These are phyloP conservation scores for Penicillium nordicum DNA, from an alignment of 2,329 filamentous ascomycete genomes.

Conservation along the genomic window DNA sequence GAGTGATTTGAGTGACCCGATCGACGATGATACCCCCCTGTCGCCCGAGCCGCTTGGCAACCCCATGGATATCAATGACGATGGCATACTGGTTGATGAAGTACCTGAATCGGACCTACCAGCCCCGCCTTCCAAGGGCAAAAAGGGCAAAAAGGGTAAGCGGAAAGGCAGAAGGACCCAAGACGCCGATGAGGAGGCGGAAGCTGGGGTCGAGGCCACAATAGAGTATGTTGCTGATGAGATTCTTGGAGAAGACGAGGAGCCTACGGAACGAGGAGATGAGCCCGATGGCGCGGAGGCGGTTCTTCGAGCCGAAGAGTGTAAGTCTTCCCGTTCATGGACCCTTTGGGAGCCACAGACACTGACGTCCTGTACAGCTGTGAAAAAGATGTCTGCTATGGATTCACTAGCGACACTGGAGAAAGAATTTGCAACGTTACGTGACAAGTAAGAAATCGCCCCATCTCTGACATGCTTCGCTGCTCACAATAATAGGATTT, in stretches of 20 bases:
- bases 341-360: not conserved
- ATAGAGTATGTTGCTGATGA: slow-evolving; percentile 45
- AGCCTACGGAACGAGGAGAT: slow-evolving; percentile 46
- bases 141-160: slow-evolving; percentile 47
- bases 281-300: slow-evolving; percentile 45
- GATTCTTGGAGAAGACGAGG: slow-evolving; percentile 50
- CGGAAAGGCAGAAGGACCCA: slow-evolving; percentile 44
- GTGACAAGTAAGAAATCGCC: slow-evolving; percentile 54
- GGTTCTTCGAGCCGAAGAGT: slow-evolving; percentile 49
- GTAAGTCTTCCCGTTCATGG: slow-evolving; percentile 33
- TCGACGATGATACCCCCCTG: slow-evolving; percentile 32
- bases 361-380: slow-evolving; percentile 52
- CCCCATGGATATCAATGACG: slow-evolving; percentile 27
- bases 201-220: slow-evolving; percentile 38
- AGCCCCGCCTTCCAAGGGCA: slow-evolving; percentile 31
- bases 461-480: not conserved
- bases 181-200: slow-evolving; percentile 39
- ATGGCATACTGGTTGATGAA: slow-evolving; percentile 33
- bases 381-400: slow-evolving; percentile 74
- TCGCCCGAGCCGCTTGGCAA: slow-evolving; percentile 39
- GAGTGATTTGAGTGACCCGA: slow-evolving; percentile 36
- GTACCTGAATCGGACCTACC: slow-evolving; percentile 32
- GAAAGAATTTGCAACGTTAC: slow-evolving; percentile 80
- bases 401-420: slow-evolving; percentile 78
- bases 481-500: slow-evolving; percentile 58